Evolutionary conservation across 1,284 basidiomycete species (phyloP).

Genomic region (Naganishia liquefaciens): DNA sequence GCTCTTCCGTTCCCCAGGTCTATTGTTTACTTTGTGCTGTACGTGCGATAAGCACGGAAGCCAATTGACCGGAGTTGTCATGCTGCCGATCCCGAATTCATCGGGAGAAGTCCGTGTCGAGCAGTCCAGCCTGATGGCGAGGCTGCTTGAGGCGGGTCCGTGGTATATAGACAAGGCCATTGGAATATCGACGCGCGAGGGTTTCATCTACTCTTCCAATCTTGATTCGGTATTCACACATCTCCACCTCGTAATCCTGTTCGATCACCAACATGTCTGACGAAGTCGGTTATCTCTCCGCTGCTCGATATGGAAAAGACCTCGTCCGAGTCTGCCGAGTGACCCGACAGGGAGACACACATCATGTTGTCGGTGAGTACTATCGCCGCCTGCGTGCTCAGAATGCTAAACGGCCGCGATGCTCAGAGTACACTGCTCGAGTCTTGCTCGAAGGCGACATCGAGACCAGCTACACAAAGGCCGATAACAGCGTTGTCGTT

Average conservation of each 20-base stretch:
- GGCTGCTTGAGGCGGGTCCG: background rate
- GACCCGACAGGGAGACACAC: slow-evolving; percentile 63
- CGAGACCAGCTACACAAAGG: slow-evolving; percentile 72
- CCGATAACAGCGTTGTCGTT: slow-evolving; percentile 79
- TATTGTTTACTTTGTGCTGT: slow-evolving; percentile 24
- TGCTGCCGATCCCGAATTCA: background rate
- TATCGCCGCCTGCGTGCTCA: background rate
- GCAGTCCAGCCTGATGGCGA: background rate
- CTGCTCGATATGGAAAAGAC: slow-evolving; percentile 80
- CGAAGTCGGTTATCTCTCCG: slow-evolving; percentile 49
- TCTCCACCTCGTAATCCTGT: background rate
- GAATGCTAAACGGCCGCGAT: background rate
- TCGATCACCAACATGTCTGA: slow-evolving; percentile 40
- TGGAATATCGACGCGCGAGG: background rate
- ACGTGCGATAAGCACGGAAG: slow-evolving; percentile 16
- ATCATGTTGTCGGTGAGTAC: slow-evolving; percentile 48
- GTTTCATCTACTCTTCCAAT: too few species aligned
- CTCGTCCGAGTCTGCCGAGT: slow-evolving; percentile 79
- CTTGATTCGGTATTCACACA: too few species aligned
- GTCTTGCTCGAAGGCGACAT: slow-evolving; percentile 79
- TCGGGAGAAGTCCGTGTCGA: slow-evolving; percentile 1
- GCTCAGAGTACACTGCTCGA: slow-evolving; percentile 59
- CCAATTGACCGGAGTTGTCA: slow-evolving; percentile 5
- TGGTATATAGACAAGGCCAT: background rate
- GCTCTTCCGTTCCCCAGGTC: background rate